Evolutionary conservation across 2,329 filamentous ascomycete genomes (phyloP).

Genomic region (Pseudogymnoascus sp.): DNA sequence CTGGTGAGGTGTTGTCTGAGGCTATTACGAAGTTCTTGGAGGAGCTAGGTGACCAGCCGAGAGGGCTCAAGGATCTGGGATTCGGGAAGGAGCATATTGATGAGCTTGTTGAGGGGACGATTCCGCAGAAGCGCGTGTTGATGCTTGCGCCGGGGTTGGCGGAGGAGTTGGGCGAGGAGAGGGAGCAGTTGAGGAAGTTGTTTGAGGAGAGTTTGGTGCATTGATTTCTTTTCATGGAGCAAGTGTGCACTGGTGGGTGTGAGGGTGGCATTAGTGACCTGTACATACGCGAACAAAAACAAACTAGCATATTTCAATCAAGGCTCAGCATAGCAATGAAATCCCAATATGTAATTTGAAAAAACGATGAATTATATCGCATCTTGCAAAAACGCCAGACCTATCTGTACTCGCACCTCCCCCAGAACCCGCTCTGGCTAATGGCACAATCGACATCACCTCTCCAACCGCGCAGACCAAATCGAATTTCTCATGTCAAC

Average conservation of each 20-base stretch:
- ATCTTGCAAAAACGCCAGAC: background rate
- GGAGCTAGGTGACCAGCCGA: constrained; percentile 81
- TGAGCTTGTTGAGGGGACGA: constrained; percentile 81
- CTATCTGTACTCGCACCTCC: background rate
- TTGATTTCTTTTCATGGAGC: constrained; percentile 25
- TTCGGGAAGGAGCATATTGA: constrained; percentile 73
- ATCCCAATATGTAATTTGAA: background rate
- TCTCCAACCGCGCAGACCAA: background rate
- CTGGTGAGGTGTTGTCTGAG: constrained; percentile 80
- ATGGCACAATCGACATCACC: background rate
- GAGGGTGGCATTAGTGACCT: background rate
- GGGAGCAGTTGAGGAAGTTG: constrained; percentile 60
- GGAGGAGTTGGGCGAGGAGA: constrained; percentile 61
- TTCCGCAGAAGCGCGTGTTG: constrained; percentile 83
- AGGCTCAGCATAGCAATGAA: constrained; percentile 2
- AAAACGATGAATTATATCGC: background rate
- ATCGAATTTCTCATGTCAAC: background rate
- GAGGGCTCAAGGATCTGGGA: constrained; percentile 74
- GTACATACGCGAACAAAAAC: background rate
- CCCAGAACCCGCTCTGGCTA: background rate
- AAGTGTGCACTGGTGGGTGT: too few species aligned
- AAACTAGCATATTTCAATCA: background rate
- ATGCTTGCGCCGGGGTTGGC: constrained; percentile 82
- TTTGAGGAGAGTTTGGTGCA: constrained; percentile 58
- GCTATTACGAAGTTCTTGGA: constrained; percentile 75